These are phyloP conservation scores for Apostasia ramifera DNA, from an alignment of 106 monocot species.

Conservation along the genomic window DNA sequence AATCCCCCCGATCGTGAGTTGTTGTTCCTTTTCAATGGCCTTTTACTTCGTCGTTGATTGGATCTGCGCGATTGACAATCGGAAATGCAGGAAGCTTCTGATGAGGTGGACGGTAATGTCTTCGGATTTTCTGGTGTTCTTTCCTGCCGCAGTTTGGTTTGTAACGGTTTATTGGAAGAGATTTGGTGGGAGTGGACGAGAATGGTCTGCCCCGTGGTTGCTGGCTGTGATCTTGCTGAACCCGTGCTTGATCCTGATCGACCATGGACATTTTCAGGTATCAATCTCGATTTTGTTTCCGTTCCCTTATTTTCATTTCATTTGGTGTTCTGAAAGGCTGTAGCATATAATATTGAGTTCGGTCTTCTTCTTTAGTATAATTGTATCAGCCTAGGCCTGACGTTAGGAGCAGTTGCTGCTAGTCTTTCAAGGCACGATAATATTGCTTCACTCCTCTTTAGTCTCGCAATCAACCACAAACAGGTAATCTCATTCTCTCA, in stretches of 20 bases:
- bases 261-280: slow-evolving; percentile 97
- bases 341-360: not conserved
- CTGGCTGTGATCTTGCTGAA: slow-evolving; percentile 80
- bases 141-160: slow-evolving; percentile 69
- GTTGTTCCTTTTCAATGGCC: not conserved
- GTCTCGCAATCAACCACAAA: slow-evolving; percentile 90
- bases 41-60: not conserved
- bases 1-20: slow-evolving; percentile 52
- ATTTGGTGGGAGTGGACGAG: slow-evolving; percentile 9
- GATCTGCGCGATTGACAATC: not conserved
- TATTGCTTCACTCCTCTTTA: slow-evolving; percentile 68
- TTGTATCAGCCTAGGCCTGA: slow-evolving; percentile 89
- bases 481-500: slow-evolving; percentile 37
- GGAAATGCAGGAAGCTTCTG: slow-evolving; percentile 56
- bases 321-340: not conserved
- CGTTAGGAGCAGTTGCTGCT: slow-evolving; percentile 72
- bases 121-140: slow-evolving; percentile 78
- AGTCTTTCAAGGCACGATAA: slow-evolving; percentile 49
- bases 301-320: not conserved
- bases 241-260: slow-evolving; percentile 75
- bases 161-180: slow-evolving; percentile 35
- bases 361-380: slow-evolving; percentile 55
- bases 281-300: not conserved
- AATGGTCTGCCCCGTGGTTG: slow-evolving; percentile 36
- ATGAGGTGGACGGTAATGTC: slow-evolving; percentile 95